Evolutionary conservation across 2,329 filamentous ascomycete species (phyloP), one percentile per base, ranked within the genome.

Genomic region (Pezicula carpinea): DNA sequence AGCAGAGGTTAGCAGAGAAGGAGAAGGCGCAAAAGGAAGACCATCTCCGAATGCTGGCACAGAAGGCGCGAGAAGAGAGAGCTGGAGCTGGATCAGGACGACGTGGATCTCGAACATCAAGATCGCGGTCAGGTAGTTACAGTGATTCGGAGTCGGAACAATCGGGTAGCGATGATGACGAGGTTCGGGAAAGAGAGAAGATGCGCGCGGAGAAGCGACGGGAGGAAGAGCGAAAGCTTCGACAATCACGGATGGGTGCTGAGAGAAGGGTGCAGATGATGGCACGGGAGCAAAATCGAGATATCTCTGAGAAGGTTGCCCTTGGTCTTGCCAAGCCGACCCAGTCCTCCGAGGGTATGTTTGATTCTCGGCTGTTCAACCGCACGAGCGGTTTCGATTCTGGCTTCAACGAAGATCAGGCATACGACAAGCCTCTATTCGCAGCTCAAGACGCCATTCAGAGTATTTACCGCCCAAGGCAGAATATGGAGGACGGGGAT

Each of bases 401-500:
- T 44, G 93, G 92, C 0, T 90, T 96, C 76, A 99, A 99, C 66
- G 93, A 99, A 67, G 93, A 99, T 66, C 93, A 99, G 63, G 83
- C 85, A 0, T 99, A 97, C 70, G 93, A 97, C 67, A 97, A 97
- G 69, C 93, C 93, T 17, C 74, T 99, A 6, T 99, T 99, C 65
- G 91, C 91, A 1, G 92, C 93, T 13, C 90, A 96, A 64, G 92
- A 97, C 63, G 92, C 89, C 7, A 89, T 96, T 59, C 93, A 82
- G 70, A 92, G 85, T 65, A 97, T 99, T 56, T 99, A 99, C 68
- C 80, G 90, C 29, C 89, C 92, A 1, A 80, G 80, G 18, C 80
- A 86, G 19, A 83, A 85, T 47, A 80, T 85, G 60, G 86, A 84
- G 42, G 88, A 89, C 38, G 84, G 82, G 14, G 85, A 88, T 15